Evolutionary conservation across 2,329 filamentous ascomycete genomes (phyloP), one percentile per base, ranked within the genome.

Genomic region (Venturia oleaginea): DNA sequence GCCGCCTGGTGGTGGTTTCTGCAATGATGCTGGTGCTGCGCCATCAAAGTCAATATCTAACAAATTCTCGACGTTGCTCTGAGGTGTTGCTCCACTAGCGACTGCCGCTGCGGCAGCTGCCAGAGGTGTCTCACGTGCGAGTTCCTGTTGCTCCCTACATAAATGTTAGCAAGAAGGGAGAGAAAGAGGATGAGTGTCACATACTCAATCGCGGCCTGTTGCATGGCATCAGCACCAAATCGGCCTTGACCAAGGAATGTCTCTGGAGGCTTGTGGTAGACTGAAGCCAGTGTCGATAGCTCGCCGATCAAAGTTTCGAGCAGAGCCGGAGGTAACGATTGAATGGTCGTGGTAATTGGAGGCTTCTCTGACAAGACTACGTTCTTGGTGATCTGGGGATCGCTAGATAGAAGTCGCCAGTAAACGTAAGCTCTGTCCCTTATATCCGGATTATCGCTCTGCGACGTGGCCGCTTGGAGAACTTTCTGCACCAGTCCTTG

Each of bases 221-320:
- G 94, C 72, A 99, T 91, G 66, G 91, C 92, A 75, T 96, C 92
- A 60, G 94, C 92, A 43, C 93, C 94, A 70, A 91, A 97, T 55
- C 93, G 87, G 51, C 94, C 94, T 77, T 96, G 92, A 69, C 94
- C 94, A 65, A 99, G 88, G 76, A 99, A 99, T n/a, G 93, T 92
- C 82, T 96, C 91, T 55, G 94, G 92, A 10, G 92, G 92, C 79
- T 96, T 97, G 84, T 99, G 94, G 78, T 99, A 99, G 27, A 99
- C 94, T 1, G 93, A 97, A 8, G 94, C 92, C 37, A 99, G 84
- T 11, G 94, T 97, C 15, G 93, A 97, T 38, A 99, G 85, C 76
- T 99, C 93, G 11, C 84, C 83, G 10, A 99, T 85, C n/a, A 99
- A 86, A 75, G 92, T 88, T 67, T 99, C 93, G 54, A 99, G 84